Percentiles rank a stretch among this genome's conserved stretches.
These are phyloP conservation scores for Rhizophora apiculata DNA, from an alignment of 345 rosid genomes.

Conservation along the genomic window DNA sequence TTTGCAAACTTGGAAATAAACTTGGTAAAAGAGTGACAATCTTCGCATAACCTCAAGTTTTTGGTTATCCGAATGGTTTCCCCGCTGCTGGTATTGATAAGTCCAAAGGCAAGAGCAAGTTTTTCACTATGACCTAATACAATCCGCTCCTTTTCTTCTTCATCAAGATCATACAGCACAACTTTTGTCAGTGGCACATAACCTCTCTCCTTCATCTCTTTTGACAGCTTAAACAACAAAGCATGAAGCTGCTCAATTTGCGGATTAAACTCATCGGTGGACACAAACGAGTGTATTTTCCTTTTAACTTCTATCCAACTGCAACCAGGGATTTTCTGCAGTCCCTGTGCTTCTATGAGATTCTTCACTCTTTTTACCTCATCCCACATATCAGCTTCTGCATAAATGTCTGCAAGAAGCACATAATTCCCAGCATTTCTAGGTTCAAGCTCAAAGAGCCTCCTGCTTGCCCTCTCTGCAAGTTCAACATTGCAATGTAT, in stretches of 20 bases:
- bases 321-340: slow-evolving; percentile 26
- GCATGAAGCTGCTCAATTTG: slow-evolving; percentile 69
- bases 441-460: slow-evolving; percentile 33
- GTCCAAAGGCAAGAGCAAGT: slow-evolving; percentile 79
- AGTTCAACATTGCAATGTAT: slow-evolving; percentile 26
- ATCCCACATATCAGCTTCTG: slow-evolving; percentile 27
- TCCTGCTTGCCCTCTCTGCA: slow-evolving; percentile 29
- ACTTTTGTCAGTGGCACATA: slow-evolving; percentile 73
- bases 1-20: slow-evolving; percentile 66
- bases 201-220: slow-evolving; percentile 83
- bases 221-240: slow-evolving; percentile 51
- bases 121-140: slow-evolving; percentile 87
- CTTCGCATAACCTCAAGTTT: slow-evolving; percentile 84
- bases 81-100: slow-evolving; percentile 57
- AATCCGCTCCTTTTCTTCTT: slow-evolving; percentile 70
- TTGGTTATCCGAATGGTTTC: slow-evolving; percentile 76
- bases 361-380: slow-evolving; percentile 26
- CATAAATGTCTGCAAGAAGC: slow-evolving; percentile 31
- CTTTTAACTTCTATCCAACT: slow-evolving; percentile 32
- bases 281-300: slow-evolving; percentile 55
- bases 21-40: slow-evolving; percentile 79
- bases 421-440: slow-evolving; percentile 32
- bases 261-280: slow-evolving; percentile 70
- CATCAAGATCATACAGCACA: slow-evolving; percentile 75
- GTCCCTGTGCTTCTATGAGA: slow-evolving; percentile 22